Evolutionary conservation across 345 rosid genomes (phyloP), one percentile per base, ranked within the genome.

Genomic region (Citrus australasica): DNA sequence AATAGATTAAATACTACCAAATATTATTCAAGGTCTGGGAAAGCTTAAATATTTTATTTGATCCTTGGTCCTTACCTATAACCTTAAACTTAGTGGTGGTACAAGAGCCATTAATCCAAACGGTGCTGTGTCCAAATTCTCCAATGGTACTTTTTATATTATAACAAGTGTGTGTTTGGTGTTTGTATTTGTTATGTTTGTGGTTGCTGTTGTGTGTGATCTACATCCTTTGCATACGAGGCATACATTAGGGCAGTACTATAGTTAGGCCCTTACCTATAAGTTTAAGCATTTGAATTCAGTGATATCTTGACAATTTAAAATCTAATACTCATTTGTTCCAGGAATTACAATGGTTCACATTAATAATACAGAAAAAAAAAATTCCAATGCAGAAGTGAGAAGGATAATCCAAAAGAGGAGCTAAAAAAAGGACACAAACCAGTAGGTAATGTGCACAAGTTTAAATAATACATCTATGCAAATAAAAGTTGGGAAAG

Each of bases 231-330:
- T 64, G 67, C 38, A 64, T 64, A 30, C 6, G 22, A 64, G 40
- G 5, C 17, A 37, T 14, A 13, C 4, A 13, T 63, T 28, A 63
- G 4, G 6, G 10, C 9, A 14, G 30, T 5, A 14, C 37, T 5
- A 16, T 28, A 30, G 21, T 14, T 16, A 14, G 67, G 35, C 37
- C n/a, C 58, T 53, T 53, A 53, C 22, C n/a, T 6, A 32, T 32
- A 19, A 19, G 74, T 64, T 69, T 71, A 35, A 75, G 14, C 46
- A 60, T 10, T 68, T 11, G 77, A 27, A 84, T 32, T 9, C 4
- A 65, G 5, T 32, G 68, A 35, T 7, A 32, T 30, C 24, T 65
- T 65, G 33, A 19, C 37, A 65, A 32, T 13, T 65, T 16, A 65
- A 65, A 17, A 65, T 32, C 21, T 6, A 65, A 32, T 32, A 33